A percentile compares a stretch with the other conserved stretches of the same genome.
Evolutionary conservation across 306 rosid genomes (phyloP).

Genomic region (Alnus rubra): DNA sequence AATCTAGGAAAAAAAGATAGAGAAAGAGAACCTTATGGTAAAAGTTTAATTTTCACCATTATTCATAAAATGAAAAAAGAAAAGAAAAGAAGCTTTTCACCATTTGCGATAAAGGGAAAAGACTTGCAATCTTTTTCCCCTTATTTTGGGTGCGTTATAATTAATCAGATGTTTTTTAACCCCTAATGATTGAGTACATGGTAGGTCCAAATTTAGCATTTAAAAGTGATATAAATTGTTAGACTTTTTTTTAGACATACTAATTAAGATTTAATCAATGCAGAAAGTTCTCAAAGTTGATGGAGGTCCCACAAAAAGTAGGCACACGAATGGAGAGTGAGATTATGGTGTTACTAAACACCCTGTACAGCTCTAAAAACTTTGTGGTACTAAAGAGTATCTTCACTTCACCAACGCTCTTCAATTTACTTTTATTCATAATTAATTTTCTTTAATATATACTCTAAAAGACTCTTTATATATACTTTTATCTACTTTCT

Average conservation of each 20-base stretch:
- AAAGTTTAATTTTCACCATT: background rate
- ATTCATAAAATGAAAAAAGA: no score
- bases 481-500: no score
- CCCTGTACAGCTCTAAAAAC: no score
- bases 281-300: background rate
- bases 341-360: background rate
- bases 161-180: background rate
- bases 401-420: no score
- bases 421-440: no score
- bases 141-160: background rate
- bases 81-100: background rate
- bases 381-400: no score
- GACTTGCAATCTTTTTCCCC: background rate
- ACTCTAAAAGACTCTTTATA: no score
- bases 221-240: no score
- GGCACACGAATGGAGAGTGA: constrained; percentile 25
- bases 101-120: background rate
- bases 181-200: background rate
- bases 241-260: background rate
- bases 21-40: background rate
- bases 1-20: background rate
- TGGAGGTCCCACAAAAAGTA: background rate
- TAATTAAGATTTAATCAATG: background rate
- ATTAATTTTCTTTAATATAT: no score
- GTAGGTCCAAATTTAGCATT: background rate